Base-by-base conservation (phyloP, 306 rosid species). In the Begonia masoniana region DNA sequence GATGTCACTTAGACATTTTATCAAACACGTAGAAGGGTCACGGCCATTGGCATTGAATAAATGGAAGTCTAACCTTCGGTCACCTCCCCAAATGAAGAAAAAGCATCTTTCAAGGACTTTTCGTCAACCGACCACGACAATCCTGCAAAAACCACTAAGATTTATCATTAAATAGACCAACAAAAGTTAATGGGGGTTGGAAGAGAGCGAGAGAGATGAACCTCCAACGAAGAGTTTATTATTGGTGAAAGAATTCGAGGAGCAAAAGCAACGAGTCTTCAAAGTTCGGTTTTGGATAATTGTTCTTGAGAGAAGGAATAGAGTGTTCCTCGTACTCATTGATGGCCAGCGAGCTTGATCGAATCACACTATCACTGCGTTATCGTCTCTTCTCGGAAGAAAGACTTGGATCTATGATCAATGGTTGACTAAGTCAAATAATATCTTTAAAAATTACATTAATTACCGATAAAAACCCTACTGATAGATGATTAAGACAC, bases 101-200 rank as follows among this genome's bases (percentile, higher is more conserved):
- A 87, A 59, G 96, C 86, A 15, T 83, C 87, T 64, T 72, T 74
- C 59, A 87, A 68, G 42, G 82, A 79, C 62, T 75, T 84, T 74
- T 87, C 94, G 50, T 84, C 94, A 60, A 84, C 73, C 0, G 94
- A 87, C 94, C 91, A 87, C 45, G 96, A 87, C 64, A 83, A 55
- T 2, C 92, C 95, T 85, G 82, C 58, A 77, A 68, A 31, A 56
- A 19, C 42, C 59, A 64, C 6, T 54, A 59, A 45, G 52, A 54
- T 55, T 23, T 7, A 45, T 50, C 47, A 71, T 31, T 36, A 51
- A 43, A 21, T 59, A 12, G 24, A 43, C 31, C 21, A 10, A 52
- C 52, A 23, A 15, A 13, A 52, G 51, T 55, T 42, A 42, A 17
- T 51, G 24, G 41, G 2, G 45, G 8, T 17, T 17, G 14, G 36